Conservation (phyloP, 2,329 filamentous ascomycete species). For the Cryphonectria japonica region DNA sequence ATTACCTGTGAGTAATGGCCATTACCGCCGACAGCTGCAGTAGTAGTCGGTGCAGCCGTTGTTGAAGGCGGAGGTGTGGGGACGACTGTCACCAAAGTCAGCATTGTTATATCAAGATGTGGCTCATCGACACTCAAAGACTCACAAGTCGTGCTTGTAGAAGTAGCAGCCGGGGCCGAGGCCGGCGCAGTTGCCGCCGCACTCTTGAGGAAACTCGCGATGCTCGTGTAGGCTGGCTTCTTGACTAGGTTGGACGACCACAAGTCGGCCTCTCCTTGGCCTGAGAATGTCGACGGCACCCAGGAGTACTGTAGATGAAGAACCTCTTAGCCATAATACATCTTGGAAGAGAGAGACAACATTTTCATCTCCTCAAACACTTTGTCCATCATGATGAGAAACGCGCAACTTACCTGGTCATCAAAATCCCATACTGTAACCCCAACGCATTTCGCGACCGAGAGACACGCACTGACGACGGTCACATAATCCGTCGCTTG, state of each 20-base stretch:
- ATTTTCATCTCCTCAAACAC: no score
- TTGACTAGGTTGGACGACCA: constrained; percentile 41
- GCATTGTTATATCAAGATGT: background rate
- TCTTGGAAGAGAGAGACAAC: background rate
- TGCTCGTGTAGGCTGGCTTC: constrained; percentile 43
- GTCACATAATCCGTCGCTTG: constrained; percentile 52
- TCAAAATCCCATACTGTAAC: constrained; percentile 48
- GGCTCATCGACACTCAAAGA: background rate
- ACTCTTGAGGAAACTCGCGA: constrained; percentile 17
- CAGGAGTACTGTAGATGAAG: constrained; percentile 38
- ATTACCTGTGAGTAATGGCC: constrained; percentile 9
- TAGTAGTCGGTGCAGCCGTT: constrained; percentile 2
- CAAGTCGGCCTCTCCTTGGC: constrained; percentile 42
- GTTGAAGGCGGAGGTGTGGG: background rate
- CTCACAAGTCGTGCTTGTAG: constrained; percentile 1
- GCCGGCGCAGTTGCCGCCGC: constrained; percentile 14
- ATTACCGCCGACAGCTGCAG: constrained; percentile 3
- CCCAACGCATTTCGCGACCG: constrained; percentile 43
- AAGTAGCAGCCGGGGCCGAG: background rate
- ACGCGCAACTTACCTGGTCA: constrained; percentile 38
- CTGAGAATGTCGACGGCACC: constrained; percentile 43
- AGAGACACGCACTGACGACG: constrained; percentile 43
- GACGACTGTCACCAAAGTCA: background rate
- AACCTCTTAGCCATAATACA: background rate
- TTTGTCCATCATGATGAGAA: background rate